These are phyloP conservation scores for Candida dajiaensis DNA, from an alignment of 805 yeast species.

Conservation along the genomic window DNA sequence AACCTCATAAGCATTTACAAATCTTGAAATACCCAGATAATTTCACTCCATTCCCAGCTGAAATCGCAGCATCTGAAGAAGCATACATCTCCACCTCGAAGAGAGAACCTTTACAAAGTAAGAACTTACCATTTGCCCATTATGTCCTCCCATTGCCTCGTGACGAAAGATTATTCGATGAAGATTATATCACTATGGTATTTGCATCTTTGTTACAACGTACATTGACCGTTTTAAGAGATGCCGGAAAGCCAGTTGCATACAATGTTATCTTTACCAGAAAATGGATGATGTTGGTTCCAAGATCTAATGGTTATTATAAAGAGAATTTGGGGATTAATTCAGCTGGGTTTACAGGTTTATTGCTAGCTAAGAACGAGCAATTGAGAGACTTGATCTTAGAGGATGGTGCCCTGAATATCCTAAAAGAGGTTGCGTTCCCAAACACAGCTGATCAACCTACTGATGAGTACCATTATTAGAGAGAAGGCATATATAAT, in stretches of 20 bases:
- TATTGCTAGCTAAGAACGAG: slow-evolving; percentile 67
- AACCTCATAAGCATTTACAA: slow-evolving; percentile 89
- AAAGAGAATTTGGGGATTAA: slow-evolving; percentile 51
- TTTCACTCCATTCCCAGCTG: slow-evolving; percentile 54
- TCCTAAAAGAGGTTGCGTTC: slow-evolving; percentile 64
- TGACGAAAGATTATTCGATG: slow-evolving; percentile 33
- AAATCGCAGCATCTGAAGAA: slow-evolving; percentile 35
- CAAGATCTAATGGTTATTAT: not conserved
- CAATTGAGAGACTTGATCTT: slow-evolving; percentile 43
- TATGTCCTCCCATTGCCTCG: slow-evolving; percentile 60
- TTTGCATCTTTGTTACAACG: slow-evolving; percentile 72
- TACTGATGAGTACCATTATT: slow-evolving; percentile 64
- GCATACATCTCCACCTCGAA: slow-evolving; percentile 50
- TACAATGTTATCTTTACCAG: slow-evolving; percentile 81
- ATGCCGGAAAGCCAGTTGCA: slow-evolving; percentile 43
- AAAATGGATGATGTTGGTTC: slow-evolving; percentile 29
- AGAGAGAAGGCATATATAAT: too few species aligned
- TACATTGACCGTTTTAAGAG: slow-evolving; percentile 59
- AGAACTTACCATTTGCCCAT: slow-evolving; percentile 74
- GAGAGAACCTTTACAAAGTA: slow-evolving; percentile 55
- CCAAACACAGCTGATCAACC: slow-evolving; percentile 50
- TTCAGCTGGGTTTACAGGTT: slow-evolving; percentile 75
- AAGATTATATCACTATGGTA: slow-evolving; percentile 56
- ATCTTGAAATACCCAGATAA: slow-evolving; percentile 64
- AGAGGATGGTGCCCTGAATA: slow-evolving; percentile 38